Conservation (phyloP, 2,329 filamentous ascomycete species). For the Fusarium sp. region DNA sequence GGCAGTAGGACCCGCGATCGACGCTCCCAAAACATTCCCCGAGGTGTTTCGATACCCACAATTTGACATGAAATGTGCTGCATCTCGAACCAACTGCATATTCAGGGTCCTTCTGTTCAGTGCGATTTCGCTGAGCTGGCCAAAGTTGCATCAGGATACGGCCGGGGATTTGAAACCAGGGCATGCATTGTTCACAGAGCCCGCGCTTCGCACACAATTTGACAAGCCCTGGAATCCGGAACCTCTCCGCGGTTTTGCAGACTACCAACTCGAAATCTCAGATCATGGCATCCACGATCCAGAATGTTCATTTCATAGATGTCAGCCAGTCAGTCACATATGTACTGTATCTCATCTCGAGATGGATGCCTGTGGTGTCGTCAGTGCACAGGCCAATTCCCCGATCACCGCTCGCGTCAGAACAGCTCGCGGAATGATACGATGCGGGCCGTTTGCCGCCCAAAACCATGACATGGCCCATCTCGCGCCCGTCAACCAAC, state of each 20-base stretch:
- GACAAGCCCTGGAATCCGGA: slow-evolving; percentile 22
- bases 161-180: slow-evolving; percentile 9
- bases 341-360: neutral
- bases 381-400: slow-evolving; percentile 9
- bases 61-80: slow-evolving; percentile 19
- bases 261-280: slow-evolving; percentile 26
- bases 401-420: slow-evolving; percentile 19
- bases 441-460: slow-evolving; percentile 41
- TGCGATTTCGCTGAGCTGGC: slow-evolving; percentile 21
- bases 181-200: slow-evolving; percentile 23
- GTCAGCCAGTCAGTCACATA: slow-evolving; percentile 1
- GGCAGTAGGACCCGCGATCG: slow-evolving; percentile 34
- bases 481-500: slow-evolving; percentile 42
- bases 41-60: slow-evolving; percentile 31
- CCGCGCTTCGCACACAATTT: slow-evolving; percentile 26
- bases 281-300: slow-evolving; percentile 41
- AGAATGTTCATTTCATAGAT: neutral
- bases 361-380: slow-evolving; percentile 7
- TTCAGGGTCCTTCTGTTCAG: slow-evolving; percentile 31
- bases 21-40: slow-evolving; percentile 30
- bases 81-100: slow-evolving; percentile 46
- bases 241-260: slow-evolving; percentile 21
- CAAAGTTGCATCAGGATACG: slow-evolving; percentile 19
- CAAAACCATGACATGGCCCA: slow-evolving; percentile 23
- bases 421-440: slow-evolving; percentile 32